phyloP scores from a whole-genome alignment of 306 rosid genomes.

The Sicyos edulis region DNA sequence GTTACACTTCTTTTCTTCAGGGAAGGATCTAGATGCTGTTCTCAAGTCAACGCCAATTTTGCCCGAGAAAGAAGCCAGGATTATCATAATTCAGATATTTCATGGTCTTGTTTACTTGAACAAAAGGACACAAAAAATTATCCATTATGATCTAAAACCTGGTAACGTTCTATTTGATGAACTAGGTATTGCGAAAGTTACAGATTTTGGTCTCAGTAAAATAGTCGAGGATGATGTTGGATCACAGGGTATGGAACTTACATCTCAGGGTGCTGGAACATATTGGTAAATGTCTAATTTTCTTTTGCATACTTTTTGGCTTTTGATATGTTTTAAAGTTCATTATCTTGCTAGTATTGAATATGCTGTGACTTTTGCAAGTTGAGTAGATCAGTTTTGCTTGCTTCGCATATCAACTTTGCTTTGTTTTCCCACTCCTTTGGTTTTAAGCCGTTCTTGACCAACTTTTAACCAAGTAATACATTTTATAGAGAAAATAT shows the following conservation, averaged over 20 bases:
- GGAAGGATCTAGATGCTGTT: slow-evolving; percentile 96
- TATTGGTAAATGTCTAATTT: slow-evolving; percentile 67
- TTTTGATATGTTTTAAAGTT: slow-evolving; percentile 1
- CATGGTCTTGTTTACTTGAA: slow-evolving; percentile 92
- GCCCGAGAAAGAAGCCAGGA: slow-evolving; percentile 94
- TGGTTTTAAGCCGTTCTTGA: too few species aligned
- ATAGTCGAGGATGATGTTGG: slow-evolving; percentile 96
- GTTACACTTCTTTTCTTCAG: slow-evolving; percentile 30
- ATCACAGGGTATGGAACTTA: slow-evolving; percentile 99
- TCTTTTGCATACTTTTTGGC: slow-evolving; percentile 21
- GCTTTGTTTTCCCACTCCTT: too few species aligned
- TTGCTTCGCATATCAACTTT: too few species aligned
- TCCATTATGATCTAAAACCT: slow-evolving; percentile 96
- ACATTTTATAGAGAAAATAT: background rate
- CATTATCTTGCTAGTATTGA: background rate
- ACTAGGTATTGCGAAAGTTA: slow-evolving; percentile 92
- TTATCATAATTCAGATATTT: slow-evolving; percentile 82
- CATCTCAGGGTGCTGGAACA: slow-evolving; percentile 99
- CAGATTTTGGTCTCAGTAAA: slow-evolving; percentile 99
- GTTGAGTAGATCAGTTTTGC: too few species aligned
- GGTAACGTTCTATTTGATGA: slow-evolving; percentile 96
- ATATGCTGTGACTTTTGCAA: too few species aligned
- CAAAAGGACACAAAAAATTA: slow-evolving; percentile 82
- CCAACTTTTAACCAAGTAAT: too few species aligned
- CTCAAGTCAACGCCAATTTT: slow-evolving; percentile 85